Evolutionary conservation across 2,329 filamentous ascomycete species (phyloP), one percentile per base, ranked within the genome.

Genomic region (Fusarium torulosum): DNA sequence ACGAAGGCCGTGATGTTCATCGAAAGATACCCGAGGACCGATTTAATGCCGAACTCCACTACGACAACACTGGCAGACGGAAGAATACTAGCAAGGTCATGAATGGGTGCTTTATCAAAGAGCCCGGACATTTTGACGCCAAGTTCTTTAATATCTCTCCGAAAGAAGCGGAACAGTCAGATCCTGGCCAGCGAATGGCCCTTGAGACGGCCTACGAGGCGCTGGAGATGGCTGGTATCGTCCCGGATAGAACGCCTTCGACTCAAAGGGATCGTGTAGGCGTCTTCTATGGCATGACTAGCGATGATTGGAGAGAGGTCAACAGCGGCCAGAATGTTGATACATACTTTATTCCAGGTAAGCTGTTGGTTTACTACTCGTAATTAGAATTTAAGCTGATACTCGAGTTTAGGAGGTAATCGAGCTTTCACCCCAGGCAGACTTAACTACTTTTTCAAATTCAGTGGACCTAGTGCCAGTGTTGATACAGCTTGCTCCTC

Each of bases 111-210:
- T 94, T 79, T 67, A 78, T 93, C 54, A 86, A 92, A 35, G 84
- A 92, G 51, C 90, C 91, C 0, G 90, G 90, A 44, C 80, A 90
- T 13, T 94, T 95, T 69, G 92, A 95, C 72, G 86, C 90, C 2
- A 83, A 86, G 1, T 94, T 95, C 81, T 95, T 95, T 84, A 92
- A 92, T 76, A 94, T 95, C 84, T 94, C 91, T 35, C 91, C 92
- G 2, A 86, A 90, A 62, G 92, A 95, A 77, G 91, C 91, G 13
- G 85, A 86, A 45, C 89, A 92, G 70, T 91, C 88, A 1, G 92
- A 95, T 75, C 92, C 92, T 0, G 90, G 90, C 79, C 91, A 93
- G 74, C 85, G 92, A 61, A 81, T 94, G 20, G 89, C 90, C 3
- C 80, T 96, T 1, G 85, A 90, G 11, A 93, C 91, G 1, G 89